Evolutionary conservation across 495 filamentous ascomycete genomes (phyloP).

Genomic region (Aspergillus haitiensis): DNA sequence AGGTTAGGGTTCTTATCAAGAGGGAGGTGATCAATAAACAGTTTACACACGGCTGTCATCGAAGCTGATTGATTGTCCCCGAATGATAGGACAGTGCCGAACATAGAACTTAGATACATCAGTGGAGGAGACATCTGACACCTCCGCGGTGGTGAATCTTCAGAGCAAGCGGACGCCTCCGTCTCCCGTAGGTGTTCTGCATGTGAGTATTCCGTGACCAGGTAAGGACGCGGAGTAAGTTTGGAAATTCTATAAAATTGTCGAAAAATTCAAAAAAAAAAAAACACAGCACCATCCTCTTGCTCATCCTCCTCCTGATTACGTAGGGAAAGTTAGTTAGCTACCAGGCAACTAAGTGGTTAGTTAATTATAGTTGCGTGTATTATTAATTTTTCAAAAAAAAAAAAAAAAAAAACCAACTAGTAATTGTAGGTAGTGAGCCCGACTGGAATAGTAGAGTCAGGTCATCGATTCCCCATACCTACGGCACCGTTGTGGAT

Average conservation of each 20-base stretch:
- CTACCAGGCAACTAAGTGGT: too few species aligned
- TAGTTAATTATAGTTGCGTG: neutral
- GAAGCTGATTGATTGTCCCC: too few species aligned
- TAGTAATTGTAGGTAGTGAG: neutral
- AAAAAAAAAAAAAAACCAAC: neutral
- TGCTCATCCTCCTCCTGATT: neutral
- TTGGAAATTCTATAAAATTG: neutral
- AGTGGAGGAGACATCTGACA: neutral
- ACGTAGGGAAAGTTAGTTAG: conserved; percentile 1
- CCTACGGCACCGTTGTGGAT: conserved; percentile 11
- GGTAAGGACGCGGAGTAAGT: neutral
- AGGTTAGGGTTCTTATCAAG: too few species aligned
- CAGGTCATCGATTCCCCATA: neutral
- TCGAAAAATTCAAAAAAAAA: neutral
- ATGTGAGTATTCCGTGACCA: conserved; percentile 13
- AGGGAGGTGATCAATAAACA: too few species aligned
- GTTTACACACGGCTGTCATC: too few species aligned
- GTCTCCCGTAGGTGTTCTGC: conserved; percentile 3
- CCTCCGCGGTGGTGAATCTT: conserved; percentile 4
- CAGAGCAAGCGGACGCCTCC: conserved; percentile 9
- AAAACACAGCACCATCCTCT: neutral
- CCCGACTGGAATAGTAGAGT: neutral
- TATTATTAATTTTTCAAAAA: neutral
- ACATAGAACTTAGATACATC: too few species aligned
- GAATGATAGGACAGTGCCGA: too few species aligned